A percentile compares a stretch with the other conserved stretches of the same genome.
Conservation (phyloP, 257 asterid species). For the Buddleja alternifolia region DNA sequence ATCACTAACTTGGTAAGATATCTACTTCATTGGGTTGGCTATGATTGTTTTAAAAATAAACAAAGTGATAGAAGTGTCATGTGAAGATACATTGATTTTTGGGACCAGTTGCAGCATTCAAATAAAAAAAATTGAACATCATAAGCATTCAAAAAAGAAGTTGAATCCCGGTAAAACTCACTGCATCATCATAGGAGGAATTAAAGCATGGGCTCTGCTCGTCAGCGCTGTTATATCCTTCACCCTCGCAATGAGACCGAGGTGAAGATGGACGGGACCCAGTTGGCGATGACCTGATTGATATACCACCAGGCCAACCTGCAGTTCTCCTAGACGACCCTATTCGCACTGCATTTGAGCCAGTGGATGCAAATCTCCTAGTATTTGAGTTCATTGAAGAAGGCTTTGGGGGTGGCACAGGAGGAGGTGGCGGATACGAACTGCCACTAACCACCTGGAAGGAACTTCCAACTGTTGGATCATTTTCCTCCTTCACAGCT, state of each 20-base stretch:
- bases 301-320: slow-evolving; percentile 70
- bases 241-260: slow-evolving; percentile 85
- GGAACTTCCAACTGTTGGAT: slow-evolving; percentile 54
- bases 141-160: slow-evolving; percentile 9
- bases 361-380: slow-evolving; percentile 52
- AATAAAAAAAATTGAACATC: not conserved
- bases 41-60: not conserved
- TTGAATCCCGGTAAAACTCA: slow-evolving; percentile 47
- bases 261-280: slow-evolving; percentile 98
- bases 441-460: slow-evolving; percentile 53
- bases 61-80: slow-evolving; percentile 11
- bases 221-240: slow-evolving; percentile 97
- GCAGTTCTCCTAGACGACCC: slow-evolving; percentile 76
- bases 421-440: slow-evolving; percentile 96
- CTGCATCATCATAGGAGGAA: slow-evolving; percentile 84
- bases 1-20: slow-evolving; percentile 6
- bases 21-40: not conserved
- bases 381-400: slow-evolving; percentile 51
- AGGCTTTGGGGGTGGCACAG: slow-evolving; percentile 92
- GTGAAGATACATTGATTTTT: not conserved
- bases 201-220: slow-evolving; percentile 77
- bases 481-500: slow-evolving; percentile 59
- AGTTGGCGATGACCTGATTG: slow-evolving; percentile 79
- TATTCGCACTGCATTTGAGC: slow-evolving; percentile 52
- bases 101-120: slow-evolving; percentile 7